Conservation (phyloP, 768 basidiomycete species). For the Amyloporia xantha region DNA sequence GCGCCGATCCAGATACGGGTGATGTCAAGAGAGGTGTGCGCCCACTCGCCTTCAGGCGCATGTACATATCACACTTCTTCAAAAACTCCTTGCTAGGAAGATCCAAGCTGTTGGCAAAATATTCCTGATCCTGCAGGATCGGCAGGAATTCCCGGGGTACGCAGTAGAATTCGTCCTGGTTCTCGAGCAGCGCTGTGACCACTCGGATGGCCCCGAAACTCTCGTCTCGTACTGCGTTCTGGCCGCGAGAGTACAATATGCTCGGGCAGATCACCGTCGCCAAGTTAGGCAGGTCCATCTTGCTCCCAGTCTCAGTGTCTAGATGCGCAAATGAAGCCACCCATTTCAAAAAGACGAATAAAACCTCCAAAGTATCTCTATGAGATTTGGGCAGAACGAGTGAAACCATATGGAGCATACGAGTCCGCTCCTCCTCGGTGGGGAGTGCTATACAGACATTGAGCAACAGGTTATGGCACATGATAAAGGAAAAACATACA, state of each 20-base stretch:
- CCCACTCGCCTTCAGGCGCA: conserved; percentile 59
- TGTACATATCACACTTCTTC: conserved; percentile 92
- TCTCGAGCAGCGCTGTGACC: conserved; percentile 79
- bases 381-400: conserved; percentile 87
- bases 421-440: conserved; percentile 68
- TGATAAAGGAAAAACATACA: conserved; percentile 42
- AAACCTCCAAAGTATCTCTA: conserved; percentile 94
- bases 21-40: conserved; percentile 39
- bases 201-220: conserved; percentile 86
- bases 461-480: conserved; percentile 3
- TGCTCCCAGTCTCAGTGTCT: conserved; percentile 40
- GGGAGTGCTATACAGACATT: conserved; percentile 53
- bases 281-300: conserved; percentile 95
- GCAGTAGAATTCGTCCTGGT: conserved; percentile 94
- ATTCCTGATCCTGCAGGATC: conserved; percentile 87
- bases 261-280: conserved; percentile 98
- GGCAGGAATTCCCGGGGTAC: conserved; percentile 86
- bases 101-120: conserved; percentile 83
- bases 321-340: conserved; percentile 98
- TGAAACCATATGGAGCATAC: conserved; percentile 79
- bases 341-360: conserved; percentile 99
- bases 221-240: conserved; percentile 85
- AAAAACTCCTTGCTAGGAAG: conserved; percentile 92
- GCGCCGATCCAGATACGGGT: conserved; percentile 30
- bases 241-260: conserved; percentile 84